Evolutionary conservation across 805 yeast species (phyloP), one percentile per base, ranked within the genome.

Genomic region (Blastobotrys terrestris): DNA sequence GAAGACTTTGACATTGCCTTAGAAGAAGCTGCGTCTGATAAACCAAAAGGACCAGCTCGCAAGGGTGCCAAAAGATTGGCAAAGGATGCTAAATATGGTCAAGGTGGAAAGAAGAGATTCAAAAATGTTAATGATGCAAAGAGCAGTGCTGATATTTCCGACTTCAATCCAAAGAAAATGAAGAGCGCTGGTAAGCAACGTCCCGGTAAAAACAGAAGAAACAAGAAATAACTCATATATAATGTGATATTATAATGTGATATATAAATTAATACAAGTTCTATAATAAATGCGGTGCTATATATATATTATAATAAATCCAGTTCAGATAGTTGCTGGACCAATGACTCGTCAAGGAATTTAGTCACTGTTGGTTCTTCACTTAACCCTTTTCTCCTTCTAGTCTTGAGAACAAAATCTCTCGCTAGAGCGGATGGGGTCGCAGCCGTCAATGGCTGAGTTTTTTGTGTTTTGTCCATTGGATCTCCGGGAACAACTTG

Each of bases 401-500:
- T 77, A 0, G 97, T 89, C 67, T 95, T 94, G 70, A 88, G 70
- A 31, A 89, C 84, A 62, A 90, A 88, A 67, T 94, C 99, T 53
- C 99, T 74, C 1, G 97, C 92, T 53, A 91, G 70, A 2, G 86
- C 81, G 7, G 72, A 72, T 0, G 74, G 68, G 3, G 85, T 83
- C 1, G 94, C 96, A 0, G 96, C 87, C 59, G 81, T 81, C 64
- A 92, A 73, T 43, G 83, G 76, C 3, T 90, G 89, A 41, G 89
- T 76, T 47, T 69, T 71, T 15, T 79, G 78, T 31, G 79, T 77
- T 19, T 71, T 69, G 65, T 92, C 96, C 60, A 92, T 63, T 6
- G 97, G 98, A 69, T 92, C 89, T 0, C 99, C 99, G 1, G 96
- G 96, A 0, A 87, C 95, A 2, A 73, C 67, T 18, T 78, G 77